Evolutionary conservation across 1,139 yeast species (phyloP), one percentile per base, ranked within the genome.

Genomic region (Blastobotrys indianensis): DNA sequence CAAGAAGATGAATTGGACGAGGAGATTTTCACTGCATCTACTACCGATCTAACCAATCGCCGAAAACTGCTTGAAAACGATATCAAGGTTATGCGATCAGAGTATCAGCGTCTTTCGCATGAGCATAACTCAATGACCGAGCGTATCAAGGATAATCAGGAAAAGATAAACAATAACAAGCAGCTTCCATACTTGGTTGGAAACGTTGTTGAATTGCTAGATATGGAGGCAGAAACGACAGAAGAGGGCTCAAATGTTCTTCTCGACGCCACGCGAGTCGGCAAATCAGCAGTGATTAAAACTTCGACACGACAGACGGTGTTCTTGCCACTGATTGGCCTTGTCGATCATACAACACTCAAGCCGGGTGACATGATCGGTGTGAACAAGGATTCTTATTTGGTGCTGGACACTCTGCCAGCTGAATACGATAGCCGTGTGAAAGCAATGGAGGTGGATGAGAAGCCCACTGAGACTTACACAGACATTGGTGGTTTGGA

Each of bases 381-480:
- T 57, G 98, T 94, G 41, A 94, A 94, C 66, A 94, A 94, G 68
- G 99, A 94, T 63, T 86, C 97, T 5, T 94, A 90, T 63, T 75
- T 94, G 56, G 85, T 94, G 48, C 75, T 94, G 60, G 98, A 94
- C 66, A 88, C 95, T 2, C 73, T 94, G 56, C 98, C 98, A 7
- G 88, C 96, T 2, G 98, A 94, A 67, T 94, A 92, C 63, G 99
- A 94, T 66, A 85, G 95, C 43, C 77, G 98, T 58, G 99, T 94
- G 44, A 92, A 92, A 68, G 97, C 98, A 8, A 92, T 92, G 99
- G 98, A 92, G 67, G 97, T 94, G 42, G 98, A 94, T 64, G 98
- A 92, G 67, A 88, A 90, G 63, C 98, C 98, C 47, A 85, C 95
- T 1, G 98, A 92, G 66, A 88, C 95, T 17, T 92, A 94, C 65